Evolutionary conservation across 192 early-diverging fungal genomes (phyloP).

Genomic region (Jimgerdemannia lactiflua): DNA sequence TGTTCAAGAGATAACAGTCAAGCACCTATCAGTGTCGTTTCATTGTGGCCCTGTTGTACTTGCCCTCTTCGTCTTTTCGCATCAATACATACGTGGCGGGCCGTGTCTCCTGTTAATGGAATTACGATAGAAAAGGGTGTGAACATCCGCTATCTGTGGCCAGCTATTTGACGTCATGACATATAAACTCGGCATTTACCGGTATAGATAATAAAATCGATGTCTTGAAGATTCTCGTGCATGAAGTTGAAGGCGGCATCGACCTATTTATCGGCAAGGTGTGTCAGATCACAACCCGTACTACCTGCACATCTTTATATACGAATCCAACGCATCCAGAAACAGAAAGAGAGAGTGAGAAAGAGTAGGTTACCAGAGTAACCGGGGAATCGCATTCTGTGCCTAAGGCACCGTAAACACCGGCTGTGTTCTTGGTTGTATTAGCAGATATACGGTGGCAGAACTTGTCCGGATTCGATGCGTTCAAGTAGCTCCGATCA

Average conservation of each 20-base stretch:
- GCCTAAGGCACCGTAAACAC: conserved; percentile 29
- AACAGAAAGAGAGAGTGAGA: conserved; percentile 1
- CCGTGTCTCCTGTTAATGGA: conserved; percentile 17
- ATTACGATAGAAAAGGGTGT: not conserved
- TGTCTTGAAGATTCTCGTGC: conserved; percentile 14
- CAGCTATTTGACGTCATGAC: not conserved
- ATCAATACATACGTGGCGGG: conserved; percentile 27
- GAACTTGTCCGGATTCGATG: conserved; percentile 22
- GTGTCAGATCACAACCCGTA: no score
- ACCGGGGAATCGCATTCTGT: conserved; percentile 34
- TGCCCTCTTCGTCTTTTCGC: no score
- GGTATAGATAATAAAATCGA: conserved; percentile 41
- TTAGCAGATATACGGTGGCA: conserved; percentile 26
- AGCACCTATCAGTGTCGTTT: no score
- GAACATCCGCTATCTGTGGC: not conserved
- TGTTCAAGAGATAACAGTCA: not conserved
- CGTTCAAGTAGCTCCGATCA: conserved; percentile 24
- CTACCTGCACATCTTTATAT: no score
- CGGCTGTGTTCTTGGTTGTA: conserved; percentile 22
- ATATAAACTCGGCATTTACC: conserved; percentile 5
- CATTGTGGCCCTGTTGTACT: no score
- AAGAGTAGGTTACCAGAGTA: conserved; percentile 10
- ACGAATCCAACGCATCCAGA: not conserved
- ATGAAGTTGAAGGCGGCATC: conserved; percentile 29
- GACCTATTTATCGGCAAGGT: not conserved